phyloP scores from a whole-genome alignment of 2,329 filamentous ascomycete species.

The Verticillium longisporum region DNA sequence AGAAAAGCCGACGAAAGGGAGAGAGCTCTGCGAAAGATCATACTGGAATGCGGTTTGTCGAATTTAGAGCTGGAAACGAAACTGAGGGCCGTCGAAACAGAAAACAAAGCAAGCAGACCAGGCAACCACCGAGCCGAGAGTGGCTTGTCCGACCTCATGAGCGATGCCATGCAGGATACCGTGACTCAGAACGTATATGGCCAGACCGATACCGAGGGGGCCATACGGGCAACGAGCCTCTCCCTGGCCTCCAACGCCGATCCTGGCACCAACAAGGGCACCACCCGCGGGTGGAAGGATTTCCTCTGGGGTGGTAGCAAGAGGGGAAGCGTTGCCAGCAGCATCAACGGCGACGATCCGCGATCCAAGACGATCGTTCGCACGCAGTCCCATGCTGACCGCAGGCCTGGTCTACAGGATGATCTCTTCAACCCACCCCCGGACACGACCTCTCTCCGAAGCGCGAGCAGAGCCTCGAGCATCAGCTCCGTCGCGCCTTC shows the following conservation, averaged over 20 bases:
- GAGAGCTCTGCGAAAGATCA: conserved; percentile 70
- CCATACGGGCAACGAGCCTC: conserved; percentile 39
- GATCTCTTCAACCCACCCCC: conserved; percentile 71
- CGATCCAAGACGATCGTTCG: conserved; percentile 30
- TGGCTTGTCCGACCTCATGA: conserved; percentile 52
- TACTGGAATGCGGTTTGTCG: conserved; percentile 77
- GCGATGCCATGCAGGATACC: conserved; percentile 56
- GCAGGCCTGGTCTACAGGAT: conserved; percentile 55
- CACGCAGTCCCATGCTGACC: conserved; percentile 35
- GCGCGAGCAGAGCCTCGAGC: conserved; percentile 47
- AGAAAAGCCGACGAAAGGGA: conserved; percentile 75
- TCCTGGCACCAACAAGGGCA: conserved; percentile 36
- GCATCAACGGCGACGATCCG: conserved; percentile 42
- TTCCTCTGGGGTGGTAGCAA: conserved; percentile 64
- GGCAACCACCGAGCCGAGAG: conserved; percentile 26
- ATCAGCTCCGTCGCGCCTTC: conserved; percentile 34
- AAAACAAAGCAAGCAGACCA: conserved; percentile 36
- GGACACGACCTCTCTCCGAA: conserved; percentile 30
- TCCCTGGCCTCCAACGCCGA: conserved; percentile 22
- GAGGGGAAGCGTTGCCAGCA: conserved; percentile 60
- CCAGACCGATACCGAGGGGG: conserved; percentile 33
- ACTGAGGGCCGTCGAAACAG: conserved; percentile 54
- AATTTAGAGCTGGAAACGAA: conserved; percentile 80
- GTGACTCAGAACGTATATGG: conserved; percentile 34
- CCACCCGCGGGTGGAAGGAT: conserved; percentile 67